Conservation (phyloP, 2,329 filamentous ascomycete genomes). For the Fusarium humuli region DNA sequence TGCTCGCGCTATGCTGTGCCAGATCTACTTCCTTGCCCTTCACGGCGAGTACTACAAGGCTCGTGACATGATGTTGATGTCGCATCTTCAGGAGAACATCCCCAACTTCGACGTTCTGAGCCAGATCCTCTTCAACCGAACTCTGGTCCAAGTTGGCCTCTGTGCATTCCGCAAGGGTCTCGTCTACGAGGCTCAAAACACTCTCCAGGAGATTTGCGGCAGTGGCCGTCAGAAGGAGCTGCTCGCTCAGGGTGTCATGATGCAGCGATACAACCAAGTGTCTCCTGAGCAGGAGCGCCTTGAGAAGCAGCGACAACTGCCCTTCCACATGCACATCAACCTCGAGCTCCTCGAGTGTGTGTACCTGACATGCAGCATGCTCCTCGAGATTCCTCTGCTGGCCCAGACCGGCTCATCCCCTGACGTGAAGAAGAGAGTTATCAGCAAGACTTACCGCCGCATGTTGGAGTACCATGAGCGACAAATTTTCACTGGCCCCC, state of each 20-base stretch:
- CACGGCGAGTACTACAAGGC: constrained; percentile 99
- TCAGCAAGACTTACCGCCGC: constrained; percentile 98
- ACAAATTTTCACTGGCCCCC: constrained; percentile 97
- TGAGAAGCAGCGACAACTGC: constrained; percentile 95
- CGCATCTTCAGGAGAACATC: constrained; percentile 97
- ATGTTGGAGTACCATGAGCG: constrained; percentile 99
- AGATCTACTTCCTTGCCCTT: constrained; percentile 97
- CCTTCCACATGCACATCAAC: constrained; percentile 99
- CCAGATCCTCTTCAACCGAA: constrained; percentile 98
- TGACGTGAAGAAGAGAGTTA: constrained; percentile 96
- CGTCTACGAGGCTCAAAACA: constrained; percentile 97
- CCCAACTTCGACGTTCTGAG: constrained; percentile 95
- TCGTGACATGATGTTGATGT: constrained; percentile 99
- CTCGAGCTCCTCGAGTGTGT: constrained; percentile 97
- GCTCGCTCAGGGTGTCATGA: constrained; percentile 96
- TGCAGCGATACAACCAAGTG: constrained; percentile 95
- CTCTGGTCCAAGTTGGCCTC: constrained; percentile 95
- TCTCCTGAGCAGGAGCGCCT: constrained; percentile 97
- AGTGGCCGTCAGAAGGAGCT: constrained; percentile 98
- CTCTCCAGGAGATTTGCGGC: constrained; percentile 96
- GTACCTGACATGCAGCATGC: constrained; percentile 99
- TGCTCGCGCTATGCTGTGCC: constrained; percentile 95
- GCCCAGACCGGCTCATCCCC: constrained; percentile 97
- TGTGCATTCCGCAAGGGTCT: constrained; percentile 98
- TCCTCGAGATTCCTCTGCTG: constrained; percentile 95